Conservation (phyloP, 495 filamentous ascomycete genomes). For the Delitschia confertaspora region DNA sequence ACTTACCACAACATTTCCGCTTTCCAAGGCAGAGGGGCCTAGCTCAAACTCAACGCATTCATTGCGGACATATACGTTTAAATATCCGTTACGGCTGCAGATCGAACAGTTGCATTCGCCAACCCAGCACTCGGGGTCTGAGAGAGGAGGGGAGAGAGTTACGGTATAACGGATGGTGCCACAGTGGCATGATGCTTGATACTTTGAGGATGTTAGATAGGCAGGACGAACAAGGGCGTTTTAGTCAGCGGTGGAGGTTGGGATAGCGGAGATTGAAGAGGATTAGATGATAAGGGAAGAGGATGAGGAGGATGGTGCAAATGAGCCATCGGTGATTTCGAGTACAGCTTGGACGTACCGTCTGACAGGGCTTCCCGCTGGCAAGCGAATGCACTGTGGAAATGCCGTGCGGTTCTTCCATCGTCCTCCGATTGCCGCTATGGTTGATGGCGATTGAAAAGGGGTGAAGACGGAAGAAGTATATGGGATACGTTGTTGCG, state of each 20-base stretch:
- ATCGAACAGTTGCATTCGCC: conserved; percentile 39
- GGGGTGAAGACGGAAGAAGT: conserved; percentile 24
- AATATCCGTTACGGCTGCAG: conserved; percentile 39
- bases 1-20: conserved; percentile 16
- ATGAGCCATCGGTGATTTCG: not conserved
- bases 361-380: not conserved
- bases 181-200: conserved; percentile 26
- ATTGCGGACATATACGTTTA: conserved; percentile 35
- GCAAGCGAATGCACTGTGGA: conserved; percentile 11
- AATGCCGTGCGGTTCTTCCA: not conserved
- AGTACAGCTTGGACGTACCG: conserved; percentile 5
- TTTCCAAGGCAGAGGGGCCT: conserved; percentile 7
- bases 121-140: conserved; percentile 27
- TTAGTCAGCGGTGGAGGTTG: not conserved
- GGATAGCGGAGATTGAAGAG: not conserved
- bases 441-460: conserved; percentile 25
- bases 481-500: conserved; percentile 23
- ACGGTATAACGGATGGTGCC: conserved; percentile 24
- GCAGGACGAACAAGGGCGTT: not conserved
- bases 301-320: not conserved
- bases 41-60: conserved; percentile 28
- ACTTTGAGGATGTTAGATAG: conserved; percentile 13
- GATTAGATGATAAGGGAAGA: not conserved
- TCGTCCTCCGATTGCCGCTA: conserved; percentile 2
- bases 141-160: conserved; percentile 28